A percentile compares a stretch with the other conserved stretches of the same genome.
Evolutionary conservation across 306 rosid genomes (phyloP).

Genomic region (Inga laurina): DNA sequence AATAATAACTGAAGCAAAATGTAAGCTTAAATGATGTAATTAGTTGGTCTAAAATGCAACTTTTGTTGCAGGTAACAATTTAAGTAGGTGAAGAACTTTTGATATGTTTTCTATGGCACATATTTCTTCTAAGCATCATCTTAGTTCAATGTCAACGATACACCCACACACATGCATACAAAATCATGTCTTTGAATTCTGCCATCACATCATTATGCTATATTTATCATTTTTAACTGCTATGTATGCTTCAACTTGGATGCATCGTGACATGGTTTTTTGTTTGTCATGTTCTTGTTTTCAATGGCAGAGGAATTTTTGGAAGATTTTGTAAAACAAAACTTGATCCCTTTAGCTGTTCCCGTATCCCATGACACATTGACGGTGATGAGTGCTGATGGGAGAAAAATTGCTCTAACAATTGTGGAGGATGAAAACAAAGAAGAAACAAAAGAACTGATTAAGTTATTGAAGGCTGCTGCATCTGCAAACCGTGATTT

Average conservation of each 20-base stretch:
- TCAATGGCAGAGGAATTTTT: conserved; percentile 66
- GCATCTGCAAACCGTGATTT: conserved; percentile 96
- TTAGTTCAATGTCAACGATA: not conserved
- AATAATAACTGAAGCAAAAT: conserved; percentile 10
- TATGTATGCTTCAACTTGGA: conserved; percentile 16
- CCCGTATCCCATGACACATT: conserved; percentile 78
- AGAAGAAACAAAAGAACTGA: conserved; percentile 63
- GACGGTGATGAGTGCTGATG: conserved; percentile 66
- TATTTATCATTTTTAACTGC: not conserved
- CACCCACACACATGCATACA: not conserved
- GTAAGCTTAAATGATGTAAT: not conserved
- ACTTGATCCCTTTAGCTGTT: conserved; percentile 70
- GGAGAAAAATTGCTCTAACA: conserved; percentile 78
- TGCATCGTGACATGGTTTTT: conserved; percentile 11
- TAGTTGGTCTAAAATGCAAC: conserved; percentile 5
- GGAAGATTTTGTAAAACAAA: conserved; percentile 80
- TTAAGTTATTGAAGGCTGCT: conserved; percentile 80
- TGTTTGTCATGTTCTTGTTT: conserved; percentile 21
- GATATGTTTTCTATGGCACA: conserved; percentile 1
- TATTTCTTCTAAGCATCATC: not conserved
- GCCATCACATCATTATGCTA: not conserved
- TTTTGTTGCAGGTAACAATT: conserved; percentile 16
- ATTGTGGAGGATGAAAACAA: conserved; percentile 80
- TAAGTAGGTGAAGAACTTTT: conserved; percentile 10
- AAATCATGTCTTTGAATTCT: not conserved